Evolutionary conservation across 208 protist genomes (phyloP).

Genomic region (Angomonas ambiguus): DNA sequence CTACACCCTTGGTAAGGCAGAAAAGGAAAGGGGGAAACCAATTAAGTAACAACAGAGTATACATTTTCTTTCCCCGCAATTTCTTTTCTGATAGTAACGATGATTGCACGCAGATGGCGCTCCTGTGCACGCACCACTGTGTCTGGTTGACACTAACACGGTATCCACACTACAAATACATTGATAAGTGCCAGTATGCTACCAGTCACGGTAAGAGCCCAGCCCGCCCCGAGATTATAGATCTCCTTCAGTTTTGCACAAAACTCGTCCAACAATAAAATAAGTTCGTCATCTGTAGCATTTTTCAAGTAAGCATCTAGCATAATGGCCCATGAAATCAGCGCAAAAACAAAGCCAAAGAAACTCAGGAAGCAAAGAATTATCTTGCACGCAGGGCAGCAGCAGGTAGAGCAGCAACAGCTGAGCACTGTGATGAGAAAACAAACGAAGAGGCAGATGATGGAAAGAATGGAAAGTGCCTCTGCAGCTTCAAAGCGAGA

Average conservation of each 20-base stretch:
- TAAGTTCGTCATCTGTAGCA: background rate
- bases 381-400: constrained; percentile 29
- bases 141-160: constrained; percentile 16
- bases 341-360: constrained; percentile 11
- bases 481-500: constrained; percentile 34
- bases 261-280: too few species aligned
- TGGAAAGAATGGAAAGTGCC: constrained; percentile 34
- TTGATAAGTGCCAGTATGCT: constrained; percentile 28
- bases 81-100: too few species aligned
- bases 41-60: too few species aligned
- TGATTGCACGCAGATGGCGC: too few species aligned
- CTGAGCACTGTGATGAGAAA: constrained; percentile 17
- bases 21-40: constrained; percentile 2
- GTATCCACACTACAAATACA: constrained; percentile 25
- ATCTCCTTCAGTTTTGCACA: constrained; percentile 10
- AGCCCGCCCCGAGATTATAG: constrained; percentile 29
- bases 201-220: constrained; percentile 26
- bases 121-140: too few species aligned
- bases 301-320: constrained; percentile 17
- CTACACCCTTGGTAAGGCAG: background rate
- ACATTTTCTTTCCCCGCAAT: too few species aligned
- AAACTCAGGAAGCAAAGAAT: constrained; percentile 29
- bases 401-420: constrained; percentile 38
- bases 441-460: constrained; percentile 10
- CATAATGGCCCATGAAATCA: constrained; percentile 33